phyloP scores from a whole-genome alignment of 306 rosid species.

The Crotalaria pallida region DNA sequence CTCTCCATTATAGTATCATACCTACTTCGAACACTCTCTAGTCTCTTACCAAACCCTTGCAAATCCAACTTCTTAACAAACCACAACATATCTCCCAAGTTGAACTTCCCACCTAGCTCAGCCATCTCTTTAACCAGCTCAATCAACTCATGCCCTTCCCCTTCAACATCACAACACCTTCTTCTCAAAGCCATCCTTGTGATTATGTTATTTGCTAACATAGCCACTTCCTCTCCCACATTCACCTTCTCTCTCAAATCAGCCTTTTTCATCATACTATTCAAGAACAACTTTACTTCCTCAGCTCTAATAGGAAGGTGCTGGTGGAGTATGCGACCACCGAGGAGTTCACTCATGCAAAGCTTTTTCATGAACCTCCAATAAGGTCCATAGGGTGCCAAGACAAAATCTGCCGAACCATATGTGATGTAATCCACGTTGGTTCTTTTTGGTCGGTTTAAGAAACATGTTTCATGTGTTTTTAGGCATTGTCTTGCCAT shows the following conservation, averaged over 20 bases:
- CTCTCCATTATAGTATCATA: constrained; percentile 48
- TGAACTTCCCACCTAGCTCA: constrained; percentile 32
- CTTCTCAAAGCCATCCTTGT: constrained; percentile 45
- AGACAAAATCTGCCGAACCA: constrained; percentile 39
- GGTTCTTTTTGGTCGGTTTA: constrained; percentile 37
- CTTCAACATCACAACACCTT: constrained; percentile 38
- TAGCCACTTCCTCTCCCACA: constrained; percentile 33
- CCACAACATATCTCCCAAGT: constrained; percentile 35
- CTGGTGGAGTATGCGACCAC: constrained; percentile 32
- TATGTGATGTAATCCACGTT: constrained; percentile 43
- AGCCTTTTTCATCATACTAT: constrained; percentile 8
- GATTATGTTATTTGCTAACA: constrained; percentile 31
- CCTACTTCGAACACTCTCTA: constrained; percentile 24
- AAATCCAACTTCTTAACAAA: constrained; percentile 42
- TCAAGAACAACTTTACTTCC: constrained; percentile 28
- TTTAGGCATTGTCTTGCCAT: constrained; percentile 49
- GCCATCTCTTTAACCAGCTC: constrained; percentile 30
- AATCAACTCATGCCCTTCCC: constrained; percentile 37
- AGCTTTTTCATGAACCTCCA: constrained; percentile 66
- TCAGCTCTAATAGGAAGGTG: constrained; percentile 31
- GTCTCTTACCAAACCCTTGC: constrained; percentile 45
- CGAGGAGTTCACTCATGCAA: constrained; percentile 50
- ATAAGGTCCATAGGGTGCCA: constrained; percentile 55
- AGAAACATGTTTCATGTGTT: constrained; percentile 40
- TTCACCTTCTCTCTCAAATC: constrained; percentile 20